phyloP scores from a whole-genome alignment of 768 basidiomycete genomes.

The Cystobasidium tubakii region DNA sequence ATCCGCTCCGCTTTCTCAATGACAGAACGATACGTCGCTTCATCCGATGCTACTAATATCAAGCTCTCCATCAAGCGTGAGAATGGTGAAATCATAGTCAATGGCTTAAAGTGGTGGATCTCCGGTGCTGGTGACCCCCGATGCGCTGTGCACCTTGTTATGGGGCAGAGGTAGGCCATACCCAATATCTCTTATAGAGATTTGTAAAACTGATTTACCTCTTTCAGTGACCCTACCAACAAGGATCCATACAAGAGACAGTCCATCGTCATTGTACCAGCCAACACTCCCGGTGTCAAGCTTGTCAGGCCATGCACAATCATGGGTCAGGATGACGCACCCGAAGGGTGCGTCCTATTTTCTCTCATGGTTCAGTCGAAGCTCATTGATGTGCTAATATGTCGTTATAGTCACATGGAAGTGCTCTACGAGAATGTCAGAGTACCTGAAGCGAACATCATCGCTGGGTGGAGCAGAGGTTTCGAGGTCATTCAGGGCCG shows the following conservation, averaged over 20 bases:
- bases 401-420: constrained; percentile 92
- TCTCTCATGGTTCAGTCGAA: no score
- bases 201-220: no score
- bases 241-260: constrained; percentile 72
- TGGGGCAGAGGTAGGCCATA: constrained; percentile 60
- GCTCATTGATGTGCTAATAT: no score
- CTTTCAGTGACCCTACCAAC: constrained; percentile 71
- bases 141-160: constrained; percentile 79
- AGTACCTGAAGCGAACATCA: constrained; percentile 71
- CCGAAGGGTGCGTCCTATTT: neutral
- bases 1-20: constrained; percentile 92
- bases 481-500: constrained; percentile 98
- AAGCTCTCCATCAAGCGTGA: constrained; percentile 73
- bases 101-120: constrained; percentile 99
- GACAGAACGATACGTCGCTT: constrained; percentile 74
- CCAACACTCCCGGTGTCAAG: constrained; percentile 76
- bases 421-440: constrained; percentile 89
- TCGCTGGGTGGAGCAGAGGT: constrained; percentile 88
- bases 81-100: constrained; percentile 82
- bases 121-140: constrained; percentile 92
- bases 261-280: constrained; percentile 90
- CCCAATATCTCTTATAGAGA: no score
- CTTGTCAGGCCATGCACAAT: constrained; percentile 88
- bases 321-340: constrained; percentile 89
- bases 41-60: constrained; percentile 71